These are phyloP conservation scores for Malus hybrid DNA, from an alignment of 331 rosid genomes.

Conservation along the genomic window DNA sequence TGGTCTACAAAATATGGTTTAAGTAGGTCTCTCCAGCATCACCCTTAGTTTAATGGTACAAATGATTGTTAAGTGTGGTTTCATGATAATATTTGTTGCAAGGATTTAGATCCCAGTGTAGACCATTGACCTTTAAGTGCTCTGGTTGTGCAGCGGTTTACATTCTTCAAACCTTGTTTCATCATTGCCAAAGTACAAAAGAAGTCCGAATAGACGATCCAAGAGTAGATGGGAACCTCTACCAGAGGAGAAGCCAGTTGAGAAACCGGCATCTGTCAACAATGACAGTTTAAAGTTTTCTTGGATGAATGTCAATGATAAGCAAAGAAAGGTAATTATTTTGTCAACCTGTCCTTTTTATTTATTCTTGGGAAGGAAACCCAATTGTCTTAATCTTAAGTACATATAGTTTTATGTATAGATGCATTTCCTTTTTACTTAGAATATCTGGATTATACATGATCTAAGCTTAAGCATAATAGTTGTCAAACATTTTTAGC, in stretches of 20 bases:
- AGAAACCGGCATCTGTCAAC: slow-evolving; percentile 30
- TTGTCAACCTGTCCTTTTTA: background rate
- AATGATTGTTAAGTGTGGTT: background rate
- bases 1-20: background rate
- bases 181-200: slow-evolving; percentile 49
- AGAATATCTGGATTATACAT: background rate
- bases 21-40: background rate
- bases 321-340: slow-evolving; percentile 66
- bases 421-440: background rate
- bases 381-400: background rate
- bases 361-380: background rate
- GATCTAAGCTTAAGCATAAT: background rate
- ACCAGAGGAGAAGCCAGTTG: slow-evolving; percentile 67
- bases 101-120: background rate
- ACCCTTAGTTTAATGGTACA: background rate
- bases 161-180: slow-evolving; percentile 34
- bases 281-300: slow-evolving; percentile 40
- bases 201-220: slow-evolving; percentile 73
- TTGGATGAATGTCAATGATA: slow-evolving; percentile 49
- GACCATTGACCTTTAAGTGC: background rate
- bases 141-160: slow-evolving; percentile 36
- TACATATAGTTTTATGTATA: background rate
- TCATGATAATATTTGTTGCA: background rate
- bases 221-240: slow-evolving; percentile 99
- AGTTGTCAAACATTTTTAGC: background rate